phyloP scores from a whole-genome alignment of 257 asterid genomes.

The Leptodermis oblonga region DNA sequence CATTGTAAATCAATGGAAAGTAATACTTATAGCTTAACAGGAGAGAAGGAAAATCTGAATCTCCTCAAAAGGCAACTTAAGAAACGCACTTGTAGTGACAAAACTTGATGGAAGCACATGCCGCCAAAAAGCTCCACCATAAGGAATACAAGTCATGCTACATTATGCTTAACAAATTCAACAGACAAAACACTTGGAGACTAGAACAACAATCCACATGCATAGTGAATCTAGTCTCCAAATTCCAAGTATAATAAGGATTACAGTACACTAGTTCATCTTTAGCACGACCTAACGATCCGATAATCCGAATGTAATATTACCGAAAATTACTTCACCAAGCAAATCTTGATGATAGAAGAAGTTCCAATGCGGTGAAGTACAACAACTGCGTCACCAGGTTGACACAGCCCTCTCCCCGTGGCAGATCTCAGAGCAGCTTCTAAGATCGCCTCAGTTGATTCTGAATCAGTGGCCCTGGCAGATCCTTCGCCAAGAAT shows the following conservation, averaged over 20 bases:
- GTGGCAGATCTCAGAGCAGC: constrained; percentile 55
- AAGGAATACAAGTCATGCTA: too few species aligned
- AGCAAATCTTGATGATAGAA: constrained; percentile 71
- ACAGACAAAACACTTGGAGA: too few species aligned
- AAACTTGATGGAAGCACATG: too few species aligned
- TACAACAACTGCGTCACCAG: constrained; percentile 74
- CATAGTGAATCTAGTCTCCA: too few species aligned
- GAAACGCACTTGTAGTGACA: too few species aligned
- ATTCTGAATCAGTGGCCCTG: constrained; percentile 68
- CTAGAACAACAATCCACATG: too few species aligned
- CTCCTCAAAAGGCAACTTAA: too few species aligned
- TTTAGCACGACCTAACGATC: not conserved
- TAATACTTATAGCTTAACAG: too few species aligned
- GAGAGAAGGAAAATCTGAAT: too few species aligned
- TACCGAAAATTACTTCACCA: constrained; percentile 43
- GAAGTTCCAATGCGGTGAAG: constrained; percentile 76
- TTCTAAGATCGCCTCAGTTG: constrained; percentile 70
- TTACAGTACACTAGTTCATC: not conserved
- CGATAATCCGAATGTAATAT: not conserved
- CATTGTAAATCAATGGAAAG: too few species aligned
- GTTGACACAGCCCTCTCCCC: constrained; percentile 50
- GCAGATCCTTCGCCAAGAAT: constrained; percentile 81
- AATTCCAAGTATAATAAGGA: too few species aligned
- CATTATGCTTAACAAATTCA: not conserved
- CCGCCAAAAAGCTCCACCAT: not conserved